A percentile compares a stretch with the other conserved stretches of the same genome.
Conservation (phyloP, 176 grass and related monocot genomes). For the Otatea glauca region DNA sequence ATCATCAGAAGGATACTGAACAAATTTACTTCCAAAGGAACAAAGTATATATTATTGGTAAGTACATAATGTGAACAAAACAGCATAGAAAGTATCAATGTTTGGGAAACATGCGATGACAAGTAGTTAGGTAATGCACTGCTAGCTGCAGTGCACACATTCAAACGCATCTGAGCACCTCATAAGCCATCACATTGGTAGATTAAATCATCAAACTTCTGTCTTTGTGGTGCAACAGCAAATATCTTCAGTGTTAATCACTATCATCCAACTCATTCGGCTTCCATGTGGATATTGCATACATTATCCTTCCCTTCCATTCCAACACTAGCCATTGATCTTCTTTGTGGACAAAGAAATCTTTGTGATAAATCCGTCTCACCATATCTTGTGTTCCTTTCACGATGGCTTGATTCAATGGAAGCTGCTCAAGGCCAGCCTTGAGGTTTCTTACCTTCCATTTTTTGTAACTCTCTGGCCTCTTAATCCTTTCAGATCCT, state of each 20-base stretch:
- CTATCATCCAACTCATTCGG: background rate
- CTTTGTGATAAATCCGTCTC: constrained; percentile 32
- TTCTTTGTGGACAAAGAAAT: constrained; percentile 26
- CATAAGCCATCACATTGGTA: background rate
- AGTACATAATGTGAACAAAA: background rate
- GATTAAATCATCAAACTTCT: constrained; percentile 2
- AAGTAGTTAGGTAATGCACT: background rate
- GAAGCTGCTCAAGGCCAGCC: constrained; percentile 41
- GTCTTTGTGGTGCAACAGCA: background rate
- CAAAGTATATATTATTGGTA: background rate
- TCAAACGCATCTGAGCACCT: background rate
- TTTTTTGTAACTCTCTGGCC: constrained; percentile 43
- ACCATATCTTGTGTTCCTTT: constrained; percentile 27
- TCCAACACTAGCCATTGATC: constrained; percentile 48
- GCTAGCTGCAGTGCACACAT: background rate
- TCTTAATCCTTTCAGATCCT: constrained; percentile 43
- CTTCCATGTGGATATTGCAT: constrained; percentile 45
- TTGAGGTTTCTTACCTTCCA: constrained; percentile 39
- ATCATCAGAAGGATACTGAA: background rate
- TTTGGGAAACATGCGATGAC: background rate
- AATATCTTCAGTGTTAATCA: background rate
- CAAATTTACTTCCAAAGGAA: background rate
- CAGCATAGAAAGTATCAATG: background rate
- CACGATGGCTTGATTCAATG: constrained; percentile 30
- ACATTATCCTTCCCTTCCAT: constrained; percentile 48